Conservation (phyloP, 345 rosid species). For the Cardamine occulta region DNA sequence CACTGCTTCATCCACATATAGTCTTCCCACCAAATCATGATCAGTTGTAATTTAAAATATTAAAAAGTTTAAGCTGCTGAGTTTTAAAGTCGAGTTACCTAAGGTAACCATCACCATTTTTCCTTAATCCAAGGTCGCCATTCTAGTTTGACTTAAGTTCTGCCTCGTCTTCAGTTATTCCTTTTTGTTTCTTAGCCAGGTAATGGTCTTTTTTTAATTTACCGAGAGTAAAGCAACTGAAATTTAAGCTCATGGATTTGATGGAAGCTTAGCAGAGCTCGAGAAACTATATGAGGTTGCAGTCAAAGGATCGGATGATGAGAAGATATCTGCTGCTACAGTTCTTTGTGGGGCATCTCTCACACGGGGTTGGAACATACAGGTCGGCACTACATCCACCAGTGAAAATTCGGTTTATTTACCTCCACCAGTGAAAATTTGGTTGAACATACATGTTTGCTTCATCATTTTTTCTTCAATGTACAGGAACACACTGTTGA, state of each 20-base stretch:
- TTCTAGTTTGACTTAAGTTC: conserved; percentile 37
- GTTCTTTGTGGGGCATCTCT: conserved; percentile 97
- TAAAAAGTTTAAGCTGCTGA: background rate
- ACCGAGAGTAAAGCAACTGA: conserved; percentile 83
- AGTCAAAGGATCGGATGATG: conserved; percentile 77
- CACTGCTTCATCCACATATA: conserved; percentile 20
- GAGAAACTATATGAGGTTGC: conserved; percentile 92
- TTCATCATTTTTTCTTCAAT: conserved; percentile 12
- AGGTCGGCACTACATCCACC: conserved; percentile 52
- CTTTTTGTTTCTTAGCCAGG: conserved; percentile 74
- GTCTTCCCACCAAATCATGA: conserved; percentile 20
- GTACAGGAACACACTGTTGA: conserved; percentile 84
- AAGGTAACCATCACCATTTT: background rate
- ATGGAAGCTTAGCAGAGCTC: conserved; percentile 98
- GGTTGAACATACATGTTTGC: background rate
- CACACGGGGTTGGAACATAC: conserved; percentile 93
- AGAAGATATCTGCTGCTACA: conserved; percentile 90
- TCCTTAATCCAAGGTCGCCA: conserved; percentile 23
- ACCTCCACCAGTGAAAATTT: conserved; percentile 2
- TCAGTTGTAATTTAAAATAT: background rate
- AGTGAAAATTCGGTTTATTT: background rate
- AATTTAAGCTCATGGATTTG: conserved; percentile 87
- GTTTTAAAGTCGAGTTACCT: conserved; percentile 6
- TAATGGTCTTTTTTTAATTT: conserved; percentile 69
- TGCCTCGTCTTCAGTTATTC: conserved; percentile 64